phyloP scores from a whole-genome alignment of 305 asterid species.

The Ilex paraguariensis region DNA sequence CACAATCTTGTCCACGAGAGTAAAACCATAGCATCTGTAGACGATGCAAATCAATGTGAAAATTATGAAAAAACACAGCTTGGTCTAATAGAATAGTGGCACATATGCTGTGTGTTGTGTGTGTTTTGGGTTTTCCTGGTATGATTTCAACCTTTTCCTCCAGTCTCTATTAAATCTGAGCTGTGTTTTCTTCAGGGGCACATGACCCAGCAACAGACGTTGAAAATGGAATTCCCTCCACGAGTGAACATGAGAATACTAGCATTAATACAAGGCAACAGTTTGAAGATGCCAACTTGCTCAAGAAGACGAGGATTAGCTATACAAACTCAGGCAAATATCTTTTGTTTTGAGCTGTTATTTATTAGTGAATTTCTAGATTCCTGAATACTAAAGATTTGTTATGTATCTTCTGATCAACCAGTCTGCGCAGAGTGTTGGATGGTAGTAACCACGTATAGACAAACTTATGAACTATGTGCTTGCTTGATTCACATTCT shows the following conservation, averaged over 20 bases:
- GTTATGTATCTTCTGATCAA: no score
- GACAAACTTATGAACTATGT: background rate
- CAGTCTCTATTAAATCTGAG: background rate
- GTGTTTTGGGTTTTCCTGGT: background rate
- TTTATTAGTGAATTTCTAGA: background rate
- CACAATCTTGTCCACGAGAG: no score
- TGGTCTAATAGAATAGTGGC: no score
- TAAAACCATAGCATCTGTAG: no score
- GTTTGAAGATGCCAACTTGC: conserved; percentile 16
- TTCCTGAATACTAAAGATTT: background rate
- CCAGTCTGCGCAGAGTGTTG: no score
- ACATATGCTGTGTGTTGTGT: no score
- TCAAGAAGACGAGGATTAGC: conserved; percentile 19
- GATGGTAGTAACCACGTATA: no score
- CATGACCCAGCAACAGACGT: conserved; percentile 20
- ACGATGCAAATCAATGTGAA: no score
- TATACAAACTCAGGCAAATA: conserved; percentile 30
- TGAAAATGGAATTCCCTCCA: conserved; percentile 13
- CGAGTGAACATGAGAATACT: conserved; percentile 7
- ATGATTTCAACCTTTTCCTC: background rate
- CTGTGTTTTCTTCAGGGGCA: conserved; percentile 32
- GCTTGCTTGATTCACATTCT: no score
- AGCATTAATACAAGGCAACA: conserved; percentile 27
- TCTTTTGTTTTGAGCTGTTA: background rate
- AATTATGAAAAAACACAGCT: no score